Percentiles rank a stretch among this genome's conserved stretches.
phyloP scores from a whole-genome alignment of 225 moss, liverwort and hornwort species.

The Pseudisothecium myosuroides region DNA sequence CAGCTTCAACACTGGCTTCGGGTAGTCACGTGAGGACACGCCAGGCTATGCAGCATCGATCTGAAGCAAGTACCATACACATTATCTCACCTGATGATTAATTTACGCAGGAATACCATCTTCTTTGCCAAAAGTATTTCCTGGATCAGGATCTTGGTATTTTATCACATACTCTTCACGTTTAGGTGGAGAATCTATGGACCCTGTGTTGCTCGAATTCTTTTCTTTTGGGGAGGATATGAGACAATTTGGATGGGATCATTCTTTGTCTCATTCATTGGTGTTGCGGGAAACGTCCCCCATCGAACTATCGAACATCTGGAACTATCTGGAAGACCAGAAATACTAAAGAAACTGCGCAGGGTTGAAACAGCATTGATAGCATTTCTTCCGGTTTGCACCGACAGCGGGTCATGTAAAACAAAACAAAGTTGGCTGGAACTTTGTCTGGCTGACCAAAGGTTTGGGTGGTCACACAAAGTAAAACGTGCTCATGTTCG shows the following conservation, averaged over 20 bases:
- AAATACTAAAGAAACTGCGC: neutral
- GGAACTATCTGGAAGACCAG: neutral
- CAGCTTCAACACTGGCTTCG: neutral
- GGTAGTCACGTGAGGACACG: neutral
- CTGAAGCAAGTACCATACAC: neutral
- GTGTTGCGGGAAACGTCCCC: neutral
- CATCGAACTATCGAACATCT: neutral
- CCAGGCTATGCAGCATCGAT: neutral
- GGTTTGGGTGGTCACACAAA: neutral
- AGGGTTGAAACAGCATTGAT: neutral
- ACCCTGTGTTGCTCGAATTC: neutral
- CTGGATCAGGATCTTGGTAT: neutral
- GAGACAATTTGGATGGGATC: neutral
- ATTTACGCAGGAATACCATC: neutral
- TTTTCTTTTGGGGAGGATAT: neutral
- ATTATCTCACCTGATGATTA: neutral
- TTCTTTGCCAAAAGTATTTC: neutral
- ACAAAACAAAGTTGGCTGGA: neutral
- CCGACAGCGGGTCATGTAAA: neutral
- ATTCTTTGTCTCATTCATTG: neutral
- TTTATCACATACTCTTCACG: neutral
- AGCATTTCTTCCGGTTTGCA: neutral
- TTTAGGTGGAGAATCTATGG: neutral
- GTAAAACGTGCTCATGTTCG: neutral
- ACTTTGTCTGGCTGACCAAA: neutral